Conservation (phyloP, 164 flowering plant genomes). For the Magnolia kwangsiensis region DNA sequence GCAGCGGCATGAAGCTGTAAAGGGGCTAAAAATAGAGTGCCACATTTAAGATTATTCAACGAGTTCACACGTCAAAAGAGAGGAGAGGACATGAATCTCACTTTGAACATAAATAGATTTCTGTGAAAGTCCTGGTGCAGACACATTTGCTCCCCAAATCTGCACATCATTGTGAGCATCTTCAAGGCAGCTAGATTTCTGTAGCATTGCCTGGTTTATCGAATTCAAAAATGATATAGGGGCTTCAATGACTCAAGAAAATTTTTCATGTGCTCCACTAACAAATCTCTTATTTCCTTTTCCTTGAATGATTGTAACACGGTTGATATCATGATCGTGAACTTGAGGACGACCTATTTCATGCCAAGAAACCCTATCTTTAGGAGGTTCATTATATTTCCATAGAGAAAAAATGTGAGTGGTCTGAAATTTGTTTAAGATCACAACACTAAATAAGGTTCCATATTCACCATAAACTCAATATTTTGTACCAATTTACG, state of each 20-base stretch:
- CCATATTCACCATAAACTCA: background rate
- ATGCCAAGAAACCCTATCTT: constrained; percentile 57
- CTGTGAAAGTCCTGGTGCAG: constrained; percentile 95
- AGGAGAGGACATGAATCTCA: constrained; percentile 18
- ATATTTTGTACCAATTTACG: background rate
- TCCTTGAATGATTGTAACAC: constrained; percentile 70
- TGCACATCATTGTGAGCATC: constrained; percentile 53
- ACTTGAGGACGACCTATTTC: constrained; percentile 98
- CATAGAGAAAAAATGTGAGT: constrained; percentile 81
- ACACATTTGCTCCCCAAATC: constrained; percentile 96
- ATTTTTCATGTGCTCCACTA: constrained; percentile 97
- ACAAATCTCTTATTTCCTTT: constrained; percentile 89
- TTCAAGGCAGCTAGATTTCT: constrained; percentile 31
- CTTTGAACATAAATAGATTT: constrained; percentile 85
- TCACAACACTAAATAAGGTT: background rate
- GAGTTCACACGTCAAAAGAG: background rate
- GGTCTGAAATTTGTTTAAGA: constrained; percentile 50
- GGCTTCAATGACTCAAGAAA: constrained; percentile 93
- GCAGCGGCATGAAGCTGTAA: background rate
- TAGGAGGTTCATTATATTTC: constrained; percentile 32
- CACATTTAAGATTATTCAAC: background rate
- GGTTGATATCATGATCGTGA: constrained; percentile 96
- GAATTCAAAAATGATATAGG: constrained; percentile 87
- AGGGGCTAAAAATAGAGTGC: background rate
- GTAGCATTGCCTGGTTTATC: constrained; percentile 47